phyloP scores from a whole-genome alignment of 805 yeast genomes.

The Pichia deserticola region DNA sequence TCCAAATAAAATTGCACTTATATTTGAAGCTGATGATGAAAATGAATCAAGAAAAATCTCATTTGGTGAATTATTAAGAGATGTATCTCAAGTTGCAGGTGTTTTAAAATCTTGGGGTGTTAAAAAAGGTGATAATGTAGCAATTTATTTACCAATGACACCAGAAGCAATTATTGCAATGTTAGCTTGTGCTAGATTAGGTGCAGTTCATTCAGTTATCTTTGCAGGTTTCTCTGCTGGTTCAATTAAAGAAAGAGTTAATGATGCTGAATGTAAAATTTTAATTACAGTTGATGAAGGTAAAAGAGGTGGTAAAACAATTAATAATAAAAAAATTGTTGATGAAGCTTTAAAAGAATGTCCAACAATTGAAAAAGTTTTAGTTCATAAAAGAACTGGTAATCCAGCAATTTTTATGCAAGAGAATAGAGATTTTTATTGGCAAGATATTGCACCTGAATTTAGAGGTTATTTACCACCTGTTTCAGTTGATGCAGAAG shows the following conservation, averaged over 20 bases:
- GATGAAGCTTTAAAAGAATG: conserved; percentile 83
- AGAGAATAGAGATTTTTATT: conserved; percentile 83
- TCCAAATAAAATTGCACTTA: conserved; percentile 78
- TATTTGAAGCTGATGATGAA: conserved; percentile 93
- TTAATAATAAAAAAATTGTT: conserved; percentile 87
- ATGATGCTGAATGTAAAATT: conserved; percentile 77
- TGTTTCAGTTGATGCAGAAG: conserved; percentile 81
- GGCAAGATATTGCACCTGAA: conserved; percentile 85
- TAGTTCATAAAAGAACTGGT: conserved; percentile 88
- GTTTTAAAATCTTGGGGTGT: conserved; percentile 81
- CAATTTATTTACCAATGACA: conserved; percentile 95
- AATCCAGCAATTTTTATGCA: conserved; percentile 62
- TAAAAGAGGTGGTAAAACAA: conserved; percentile 90
- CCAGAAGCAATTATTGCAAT: conserved; percentile 94
- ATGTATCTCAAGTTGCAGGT: conserved; percentile 82
- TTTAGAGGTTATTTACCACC: conserved; percentile 85
- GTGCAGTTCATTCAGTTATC: conserved; percentile 93
- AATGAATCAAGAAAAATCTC: conserved; percentile 65
- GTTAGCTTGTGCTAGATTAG: conserved; percentile 87
- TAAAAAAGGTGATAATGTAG: conserved; percentile 91
- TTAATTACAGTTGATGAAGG: conserved; percentile 95
- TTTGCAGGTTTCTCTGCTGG: conserved; percentile 97
- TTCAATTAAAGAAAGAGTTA: conserved; percentile 83
- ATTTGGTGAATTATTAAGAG: conserved; percentile 76
- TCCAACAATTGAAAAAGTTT: conserved; percentile 70